Evolutionary conservation across 1,284 basidiomycete genomes (phyloP), one percentile per base, ranked within the genome.

Genomic region (Cryptococcus amylolentus): DNA sequence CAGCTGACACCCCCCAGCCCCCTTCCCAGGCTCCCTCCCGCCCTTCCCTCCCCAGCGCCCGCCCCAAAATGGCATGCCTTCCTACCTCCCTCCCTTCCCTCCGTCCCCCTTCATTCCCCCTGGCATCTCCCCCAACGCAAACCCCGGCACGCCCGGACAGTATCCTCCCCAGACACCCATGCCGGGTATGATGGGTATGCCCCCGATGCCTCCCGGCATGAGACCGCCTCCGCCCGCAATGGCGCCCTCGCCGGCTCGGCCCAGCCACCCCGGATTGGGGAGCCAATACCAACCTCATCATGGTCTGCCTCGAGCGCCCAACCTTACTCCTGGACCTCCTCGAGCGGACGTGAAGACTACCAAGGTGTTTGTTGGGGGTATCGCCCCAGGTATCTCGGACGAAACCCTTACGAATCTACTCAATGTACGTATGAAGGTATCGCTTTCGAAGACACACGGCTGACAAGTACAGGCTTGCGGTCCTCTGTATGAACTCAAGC

Each of bases 371-470:
- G 87, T 97, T 20, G 93, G 93, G n/a, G 89, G 89, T 62, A 98
- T 97, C 74, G 90, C 92, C 1, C 88, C 90, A 26, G 94, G 93
- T 4, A 90, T 96, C 60, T 86, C 86, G 0, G 91, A 97, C 71
- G 65, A 67, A 10, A 73, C 88, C 57, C 76, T 97, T 49, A 88
- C 88, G 63, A 82, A 84, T 56, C 80, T 97, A 41, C 82, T 97
- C 40, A 79, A 82, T 58, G 91, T 92, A 69, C 68, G 88, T 82
- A 13, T 38, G 3, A 35, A 10, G 9, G 10, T 42, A 42, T 42
- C 41, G 26, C 27, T 46, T 28, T 7, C 12, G 7, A 10, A 18
- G 4, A 10, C 39, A 9, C n/a, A 31, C 43, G 20, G 37, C 41
- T 41, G 31, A 53, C 48, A 4, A 28, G 5, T 4, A 18, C 57